Base-by-base conservation (phyloP, 1,139 yeast genomes). In the Maudiozyma humilis region DNA sequence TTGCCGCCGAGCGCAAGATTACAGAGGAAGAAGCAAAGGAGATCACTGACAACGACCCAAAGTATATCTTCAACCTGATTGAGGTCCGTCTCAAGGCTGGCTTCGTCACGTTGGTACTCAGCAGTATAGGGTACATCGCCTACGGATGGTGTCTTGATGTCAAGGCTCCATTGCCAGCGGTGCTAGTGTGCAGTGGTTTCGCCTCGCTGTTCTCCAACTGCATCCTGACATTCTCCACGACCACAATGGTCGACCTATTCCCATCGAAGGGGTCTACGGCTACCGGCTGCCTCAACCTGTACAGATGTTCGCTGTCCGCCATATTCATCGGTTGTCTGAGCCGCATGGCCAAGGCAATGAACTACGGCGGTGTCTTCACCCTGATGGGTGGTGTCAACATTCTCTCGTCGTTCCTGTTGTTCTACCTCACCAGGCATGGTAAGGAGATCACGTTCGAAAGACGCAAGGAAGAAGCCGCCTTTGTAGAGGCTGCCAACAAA, bases 141-240 rank as follows among this genome's bases (percentile, higher is more conserved):
- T 84, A 75, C 64, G 94, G 91, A 1, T 85, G 95, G 94, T 73
- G 84, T 41, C 53, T 84, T 5, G 67, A 75, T 38, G 56, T 69
- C 19, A 59, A 68, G 10, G 73, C 72, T 0, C 69, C 69, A 38
- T 63, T 80, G 31, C 75, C 80, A 0, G 75, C 76, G 0, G 75
- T 85, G 1, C 59, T 84, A 7, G 66, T 83, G 1, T 68, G 74
- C 41, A 68, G 79, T 6, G 79, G 75, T 40, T 51, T 76, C 32
- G 68, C 77, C 0, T 75, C 88, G n/a, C 63, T 69, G 45, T 72
- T 78, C 4, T 67, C 76, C 7, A 71, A 76, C 55, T 72, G 71
- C 46, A 72, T 75, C 41, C 56, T 79, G 44, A 72, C 75, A 33
- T 65, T 73, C 41, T 67, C 76, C 1, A 68, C 75, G 2, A 78